Evolutionary conservation across 1,284 basidiomycete genomes (phyloP).

Genomic region (Mixia osmundae): DNA sequence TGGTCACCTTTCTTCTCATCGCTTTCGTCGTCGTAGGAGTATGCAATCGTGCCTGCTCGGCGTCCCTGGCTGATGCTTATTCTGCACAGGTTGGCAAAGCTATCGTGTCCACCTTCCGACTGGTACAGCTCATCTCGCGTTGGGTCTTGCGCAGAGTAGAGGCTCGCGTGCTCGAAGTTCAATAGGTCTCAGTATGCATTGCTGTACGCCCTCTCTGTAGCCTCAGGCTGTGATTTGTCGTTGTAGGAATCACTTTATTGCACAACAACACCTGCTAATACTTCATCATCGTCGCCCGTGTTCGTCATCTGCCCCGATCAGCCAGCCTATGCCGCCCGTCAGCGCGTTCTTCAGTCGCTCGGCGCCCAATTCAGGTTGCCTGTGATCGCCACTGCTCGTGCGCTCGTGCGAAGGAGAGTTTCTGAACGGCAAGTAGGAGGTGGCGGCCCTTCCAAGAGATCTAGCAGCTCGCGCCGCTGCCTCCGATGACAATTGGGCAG

Average conservation of each 20-base stretch:
- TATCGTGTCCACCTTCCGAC: too few relatives aligned
- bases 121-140: too few relatives aligned
- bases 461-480: constrained; percentile 5
- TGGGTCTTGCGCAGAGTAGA: too few relatives aligned
- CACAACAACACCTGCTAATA: too few relatives aligned
- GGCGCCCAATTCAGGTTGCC: constrained; percentile 13
- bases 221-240: too few relatives aligned
- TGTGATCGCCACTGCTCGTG: constrained; percentile 20
- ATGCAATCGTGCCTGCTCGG: constrained; percentile 5
- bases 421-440: constrained; percentile 23
- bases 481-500: neutral
- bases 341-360: constrained; percentile 31
- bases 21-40: constrained; percentile 7
- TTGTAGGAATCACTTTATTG: too few relatives aligned
- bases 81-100: too few relatives aligned
- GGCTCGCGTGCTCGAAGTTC: too few relatives aligned
- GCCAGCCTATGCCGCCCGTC: constrained; percentile 61
- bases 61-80: too few relatives aligned
- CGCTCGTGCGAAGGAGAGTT: constrained; percentile 43
- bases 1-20: constrained; percentile 4
- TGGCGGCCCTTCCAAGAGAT: constrained; percentile 7
- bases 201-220: too few relatives aligned
- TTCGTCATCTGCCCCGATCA: constrained; percentile 45
- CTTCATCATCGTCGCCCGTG: too few relatives aligned
- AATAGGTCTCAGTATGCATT: too few relatives aligned